Base-by-base conservation (phyloP, 148 eudicot genomes). In the Chenopodium formosanum region DNA sequence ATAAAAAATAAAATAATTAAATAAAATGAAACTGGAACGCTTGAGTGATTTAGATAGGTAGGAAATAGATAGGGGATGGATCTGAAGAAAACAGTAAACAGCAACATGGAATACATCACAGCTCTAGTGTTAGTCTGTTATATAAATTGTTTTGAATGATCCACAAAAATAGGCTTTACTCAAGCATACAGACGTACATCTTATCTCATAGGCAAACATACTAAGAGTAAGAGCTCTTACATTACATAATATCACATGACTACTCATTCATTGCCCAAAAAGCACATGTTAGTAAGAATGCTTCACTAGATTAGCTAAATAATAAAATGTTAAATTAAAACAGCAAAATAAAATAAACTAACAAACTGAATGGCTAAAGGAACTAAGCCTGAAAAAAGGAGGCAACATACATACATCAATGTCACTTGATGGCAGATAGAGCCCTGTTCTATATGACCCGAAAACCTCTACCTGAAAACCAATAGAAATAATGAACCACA, bases 371-470 rank as follows among this genome's bases (percentile, higher is more conserved):
- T 40, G 74, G 62, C 37, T 10, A n/a, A 13, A 83, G 48, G 10
- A 13, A 74, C 70, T 23, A 70, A 76, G 40, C 63, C 52, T 44
- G 48, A 31, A 70, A 46, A 29, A 46, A 74, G 32, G 64, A 80
- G 77, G 82, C 68, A 74, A 47, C 63, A 78, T 40, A 81, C 92
- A 89, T 91, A 96, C 99, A 91, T 96, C 99, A 81, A 95, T 86
- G 83, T 95, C 99, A 82, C 99, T 95, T 62, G 92, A 90, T 68
- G 99, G 99, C 81, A 95, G 94, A 88, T 92, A 95, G 66, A 95
- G 91, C 66, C 99, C 99, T n/a, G 99, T 95, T 89, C 86, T 92
- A 87, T 92, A 95, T 2, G 99, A 95, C 48, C 99, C 99, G 66
- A 95, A 95, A 84, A 95, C 95, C 86, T 93, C 98, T 32, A 88